Percentiles rank a stretch among this genome's conserved stretches.
Conservation (phyloP, 345 rosid genomes). For the Hypericum perforatum region DNA sequence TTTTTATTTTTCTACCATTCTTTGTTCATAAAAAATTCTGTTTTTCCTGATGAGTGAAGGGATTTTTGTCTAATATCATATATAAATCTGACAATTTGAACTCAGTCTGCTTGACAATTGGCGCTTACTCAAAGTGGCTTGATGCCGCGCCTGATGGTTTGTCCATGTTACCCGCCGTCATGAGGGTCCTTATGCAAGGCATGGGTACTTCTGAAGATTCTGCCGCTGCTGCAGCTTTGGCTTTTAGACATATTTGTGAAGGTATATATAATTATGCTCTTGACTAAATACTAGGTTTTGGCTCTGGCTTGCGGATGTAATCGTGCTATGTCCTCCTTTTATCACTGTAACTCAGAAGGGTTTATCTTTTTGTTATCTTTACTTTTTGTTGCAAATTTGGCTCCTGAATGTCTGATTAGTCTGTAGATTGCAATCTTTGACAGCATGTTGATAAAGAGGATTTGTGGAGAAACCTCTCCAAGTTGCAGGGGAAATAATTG, state of each 20-base stretch:
- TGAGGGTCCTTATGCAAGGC: conserved; percentile 67
- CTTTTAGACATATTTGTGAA: conserved; percentile 87
- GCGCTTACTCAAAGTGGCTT: conserved; percentile 98
- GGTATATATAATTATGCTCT: conserved; percentile 28
- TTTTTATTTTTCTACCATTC: too few species aligned
- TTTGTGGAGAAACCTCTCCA: too few species aligned
- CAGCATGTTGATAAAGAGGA: too few species aligned
- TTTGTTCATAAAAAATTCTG: background rate
- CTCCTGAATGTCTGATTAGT: too few species aligned
- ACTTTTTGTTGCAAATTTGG: too few species aligned
- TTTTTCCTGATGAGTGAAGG: conserved; percentile 1
- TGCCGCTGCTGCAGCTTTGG: conserved; percentile 96
- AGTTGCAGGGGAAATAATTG: too few species aligned
- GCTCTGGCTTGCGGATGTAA: too few species aligned
- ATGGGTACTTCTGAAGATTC: conserved; percentile 94
- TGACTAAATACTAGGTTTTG: too few species aligned
- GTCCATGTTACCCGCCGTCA: conserved; percentile 64
- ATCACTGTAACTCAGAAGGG: too few species aligned
- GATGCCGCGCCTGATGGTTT: conserved; percentile 63
- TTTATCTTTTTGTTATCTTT: too few species aligned
- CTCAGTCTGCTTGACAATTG: conserved; percentile 94
- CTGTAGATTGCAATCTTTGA: too few species aligned
- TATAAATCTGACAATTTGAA: conserved; percentile 4
- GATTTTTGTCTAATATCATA: background rate
- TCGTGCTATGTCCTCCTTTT: too few species aligned